phyloP scores from a whole-genome alignment of 2,329 filamentous ascomycete genomes.

The Metarhizium album region DNA sequence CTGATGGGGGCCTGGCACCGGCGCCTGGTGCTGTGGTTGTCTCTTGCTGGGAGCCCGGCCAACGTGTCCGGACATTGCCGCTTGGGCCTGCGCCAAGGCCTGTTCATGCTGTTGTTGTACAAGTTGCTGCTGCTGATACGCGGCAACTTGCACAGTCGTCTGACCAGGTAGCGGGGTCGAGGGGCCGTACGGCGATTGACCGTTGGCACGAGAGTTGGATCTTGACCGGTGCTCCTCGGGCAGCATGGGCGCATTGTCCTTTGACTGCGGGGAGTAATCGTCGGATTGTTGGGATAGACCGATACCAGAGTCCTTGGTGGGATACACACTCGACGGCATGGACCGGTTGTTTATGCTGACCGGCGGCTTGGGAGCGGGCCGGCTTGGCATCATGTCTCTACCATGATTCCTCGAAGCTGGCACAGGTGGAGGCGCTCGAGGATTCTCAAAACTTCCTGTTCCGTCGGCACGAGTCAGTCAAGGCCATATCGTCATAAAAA shows the following conservation, averaged over 20 bases:
- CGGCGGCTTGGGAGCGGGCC: constrained; percentile 83
- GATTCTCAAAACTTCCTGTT: constrained; percentile 87
- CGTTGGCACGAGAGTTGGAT: constrained; percentile 55
- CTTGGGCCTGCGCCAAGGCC: constrained; percentile 68
- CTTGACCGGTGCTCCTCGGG: constrained; percentile 57
- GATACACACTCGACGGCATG: constrained; percentile 39
- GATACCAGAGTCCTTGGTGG: constrained; percentile 52
- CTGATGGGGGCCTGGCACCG: constrained; percentile 14
- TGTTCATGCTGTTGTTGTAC: constrained; percentile 80
- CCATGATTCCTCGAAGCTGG: constrained; percentile 42
- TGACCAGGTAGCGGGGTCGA: constrained; percentile 25
- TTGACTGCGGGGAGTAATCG: constrained; percentile 39
- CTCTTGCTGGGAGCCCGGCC: constrained; percentile 66
- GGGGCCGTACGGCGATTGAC: constrained; percentile 38
- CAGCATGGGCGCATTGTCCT: constrained; percentile 48
- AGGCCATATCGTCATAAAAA: neutral
- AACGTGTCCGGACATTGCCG: constrained; percentile 61
- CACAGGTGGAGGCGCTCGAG: constrained; percentile 82
- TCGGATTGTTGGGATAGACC: constrained; percentile 48
- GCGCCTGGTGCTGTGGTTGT: constrained; percentile 28
- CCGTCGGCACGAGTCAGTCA: neutral
- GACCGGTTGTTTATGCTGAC: constrained; percentile 46
- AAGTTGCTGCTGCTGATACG: constrained; percentile 48
- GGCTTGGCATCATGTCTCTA: constrained; percentile 59
- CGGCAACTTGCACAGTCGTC: constrained; percentile 28